These are phyloP conservation scores for Lactarius evosmus DNA, from an alignment of 768 basidiomycete genomes.

Conservation along the genomic window DNA sequence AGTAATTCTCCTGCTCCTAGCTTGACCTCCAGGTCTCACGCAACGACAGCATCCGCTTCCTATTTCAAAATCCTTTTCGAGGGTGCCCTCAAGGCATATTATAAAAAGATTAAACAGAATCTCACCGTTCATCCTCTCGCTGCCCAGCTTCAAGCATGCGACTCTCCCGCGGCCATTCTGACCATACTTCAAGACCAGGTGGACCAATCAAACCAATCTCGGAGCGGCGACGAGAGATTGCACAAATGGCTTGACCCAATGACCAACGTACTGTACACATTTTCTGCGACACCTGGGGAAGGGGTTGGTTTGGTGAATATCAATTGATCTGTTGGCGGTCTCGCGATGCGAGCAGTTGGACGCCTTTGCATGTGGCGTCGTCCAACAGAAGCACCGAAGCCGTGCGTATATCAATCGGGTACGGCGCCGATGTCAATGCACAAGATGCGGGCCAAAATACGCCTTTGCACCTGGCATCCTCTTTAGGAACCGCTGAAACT, in stretches of 20 bases:
- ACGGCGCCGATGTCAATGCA: no score
- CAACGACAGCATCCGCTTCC: not conserved
- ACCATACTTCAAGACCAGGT: not conserved
- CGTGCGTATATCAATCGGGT: no score
- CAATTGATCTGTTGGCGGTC: not conserved
- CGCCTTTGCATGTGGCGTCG: no score
- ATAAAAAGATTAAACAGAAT: not conserved
- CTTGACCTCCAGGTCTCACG: no score
- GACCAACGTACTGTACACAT: not conserved
- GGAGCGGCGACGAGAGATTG: not conserved
- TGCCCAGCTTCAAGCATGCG: not conserved
- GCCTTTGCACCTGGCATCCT: no score
- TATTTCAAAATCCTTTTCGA: not conserved
- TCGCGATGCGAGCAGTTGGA: no score
- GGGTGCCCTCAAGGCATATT: not conserved
- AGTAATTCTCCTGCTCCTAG: not conserved
- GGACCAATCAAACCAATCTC: not conserved
- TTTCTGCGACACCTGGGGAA: not conserved
- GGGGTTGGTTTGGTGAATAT: not conserved
- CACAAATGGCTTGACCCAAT: not conserved
- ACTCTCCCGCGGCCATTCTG: not conserved
- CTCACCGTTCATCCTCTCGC: not conserved
- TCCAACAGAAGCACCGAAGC: no score
- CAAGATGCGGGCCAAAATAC: no score
- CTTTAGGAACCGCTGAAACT: no score